phyloP scores from a whole-genome alignment of 208 protist species.

The Crithidia thermophila region DNA sequence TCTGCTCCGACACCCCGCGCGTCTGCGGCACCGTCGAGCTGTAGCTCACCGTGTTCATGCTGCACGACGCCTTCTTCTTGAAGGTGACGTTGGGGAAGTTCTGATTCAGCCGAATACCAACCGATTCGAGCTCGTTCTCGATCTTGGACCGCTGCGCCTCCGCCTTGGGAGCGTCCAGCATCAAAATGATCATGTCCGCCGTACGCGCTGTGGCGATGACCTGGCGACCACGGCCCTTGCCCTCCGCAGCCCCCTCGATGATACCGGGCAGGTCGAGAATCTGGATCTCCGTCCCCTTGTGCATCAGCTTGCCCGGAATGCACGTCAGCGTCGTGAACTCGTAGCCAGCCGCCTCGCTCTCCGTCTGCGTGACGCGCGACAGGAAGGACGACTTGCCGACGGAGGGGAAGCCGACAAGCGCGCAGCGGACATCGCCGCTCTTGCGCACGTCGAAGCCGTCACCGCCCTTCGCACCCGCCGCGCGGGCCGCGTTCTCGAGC shows the following conservation, averaged over 20 bases:
- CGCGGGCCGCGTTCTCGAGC: conserved; percentile 86
- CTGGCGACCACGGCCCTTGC: conserved; percentile 96
- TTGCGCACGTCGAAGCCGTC: conserved; percentile 96
- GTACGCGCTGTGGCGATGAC: conserved; percentile 98
- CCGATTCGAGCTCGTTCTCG: conserved; percentile 93
- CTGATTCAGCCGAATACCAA: conserved; percentile 97
- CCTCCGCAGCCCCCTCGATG: conserved; percentile 97
- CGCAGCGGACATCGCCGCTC: conserved; percentile 94
- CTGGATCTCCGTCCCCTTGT: conserved; percentile 97
- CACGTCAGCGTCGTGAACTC: conserved; percentile 99
- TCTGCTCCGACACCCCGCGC: conserved; percentile 80
- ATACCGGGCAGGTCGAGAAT: conserved; percentile 99
- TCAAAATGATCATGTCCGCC: conserved; percentile 97
- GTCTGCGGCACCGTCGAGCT: conserved; percentile 89
- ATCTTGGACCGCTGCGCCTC: conserved; percentile 93
- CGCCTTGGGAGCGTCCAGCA: conserved; percentile 96
- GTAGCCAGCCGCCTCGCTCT: conserved; percentile 96
- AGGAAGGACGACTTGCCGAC: conserved; percentile 99
- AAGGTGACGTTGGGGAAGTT: conserved; percentile 94
- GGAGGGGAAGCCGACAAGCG: conserved; percentile 95
- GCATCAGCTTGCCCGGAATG: conserved; percentile 97
- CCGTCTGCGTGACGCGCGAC: conserved; percentile 95
- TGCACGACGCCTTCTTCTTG: conserved; percentile 93
- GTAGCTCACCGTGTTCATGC: conserved; percentile 91
- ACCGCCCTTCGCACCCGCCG: conserved; percentile 64